Conservation (phyloP, 2,329 filamentous ascomycete species). For the Verruconis gallopava region DNA sequence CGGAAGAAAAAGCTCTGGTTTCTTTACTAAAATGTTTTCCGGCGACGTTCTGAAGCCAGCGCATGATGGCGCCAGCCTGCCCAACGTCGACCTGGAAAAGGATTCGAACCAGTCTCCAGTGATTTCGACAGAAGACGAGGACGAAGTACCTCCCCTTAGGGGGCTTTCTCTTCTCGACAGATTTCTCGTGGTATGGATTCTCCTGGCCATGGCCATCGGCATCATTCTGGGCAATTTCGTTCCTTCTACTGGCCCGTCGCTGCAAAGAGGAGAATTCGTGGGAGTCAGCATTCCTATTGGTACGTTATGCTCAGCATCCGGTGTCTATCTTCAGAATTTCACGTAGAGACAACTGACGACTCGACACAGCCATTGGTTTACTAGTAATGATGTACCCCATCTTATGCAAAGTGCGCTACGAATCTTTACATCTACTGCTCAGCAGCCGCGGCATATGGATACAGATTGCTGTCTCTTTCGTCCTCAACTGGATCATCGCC, state of each 20-base stretch:
- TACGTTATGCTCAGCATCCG: constrained; percentile 21
- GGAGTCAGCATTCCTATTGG: constrained; percentile 56
- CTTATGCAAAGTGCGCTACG: constrained; percentile 72
- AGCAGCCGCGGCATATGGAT: constrained; percentile 53
- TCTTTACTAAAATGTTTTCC: too few relatives aligned
- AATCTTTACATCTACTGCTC: constrained; percentile 57
- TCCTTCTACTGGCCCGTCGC: constrained; percentile 42
- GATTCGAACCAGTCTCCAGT: background rate
- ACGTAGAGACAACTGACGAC: constrained; percentile 3
- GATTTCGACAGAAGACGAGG: background rate
- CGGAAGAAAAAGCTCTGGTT: too few relatives aligned
- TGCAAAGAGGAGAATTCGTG: constrained; percentile 61
- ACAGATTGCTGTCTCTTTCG: constrained; percentile 63
- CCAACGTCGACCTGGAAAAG: background rate
- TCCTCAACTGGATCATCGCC: constrained; percentile 73
- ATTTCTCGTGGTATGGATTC: constrained; percentile 48
- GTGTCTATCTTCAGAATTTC: background rate
- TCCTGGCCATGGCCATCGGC: constrained; percentile 64
- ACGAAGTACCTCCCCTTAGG: constrained; percentile 8
- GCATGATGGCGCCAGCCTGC: background rate
- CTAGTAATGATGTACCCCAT: constrained; percentile 94
- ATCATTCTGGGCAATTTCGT: constrained; percentile 69
- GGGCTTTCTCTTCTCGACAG: constrained; percentile 21
- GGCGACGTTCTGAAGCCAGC: too few relatives aligned
- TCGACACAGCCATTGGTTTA: constrained; percentile 52